Percentiles rank a stretch among this genome's conserved stretches.
Evolutionary conservation across 805 yeast species (phyloP).

Genomic region (Spathaspora passalidarum): DNA sequence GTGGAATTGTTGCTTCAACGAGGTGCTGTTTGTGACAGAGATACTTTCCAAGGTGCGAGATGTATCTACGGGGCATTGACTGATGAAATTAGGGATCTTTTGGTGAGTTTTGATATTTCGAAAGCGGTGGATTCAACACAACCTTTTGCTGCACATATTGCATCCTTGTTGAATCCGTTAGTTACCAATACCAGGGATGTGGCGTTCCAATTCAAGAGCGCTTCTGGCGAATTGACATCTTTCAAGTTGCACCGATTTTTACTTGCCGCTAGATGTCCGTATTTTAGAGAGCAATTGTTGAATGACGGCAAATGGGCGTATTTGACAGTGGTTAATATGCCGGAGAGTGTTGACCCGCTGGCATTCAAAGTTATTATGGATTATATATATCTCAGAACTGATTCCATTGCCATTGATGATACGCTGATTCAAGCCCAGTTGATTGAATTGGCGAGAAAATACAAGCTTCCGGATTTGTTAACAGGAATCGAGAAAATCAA

Average conservation of each 20-base stretch:
- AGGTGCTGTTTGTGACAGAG: constrained; percentile 79
- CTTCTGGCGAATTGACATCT: constrained; percentile 7
- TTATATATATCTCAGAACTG: constrained; percentile 32
- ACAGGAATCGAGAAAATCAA: constrained; percentile 28
- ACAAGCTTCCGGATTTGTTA: constrained; percentile 34
- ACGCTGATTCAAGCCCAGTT: constrained; percentile 16
- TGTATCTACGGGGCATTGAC: constrained; percentile 78
- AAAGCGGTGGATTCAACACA: constrained; percentile 64
- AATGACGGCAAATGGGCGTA: constrained; percentile 17
- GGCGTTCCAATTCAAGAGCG: constrained; percentile 19
- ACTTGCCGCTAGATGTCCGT: constrained; percentile 33
- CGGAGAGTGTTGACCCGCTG: constrained; percentile 13
- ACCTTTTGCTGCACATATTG: constrained; percentile 71
- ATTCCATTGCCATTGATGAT: constrained; percentile 22
- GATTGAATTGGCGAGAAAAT: constrained; percentile 26
- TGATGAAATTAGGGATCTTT: constrained; percentile 57
- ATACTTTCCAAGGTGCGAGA: constrained; percentile 74
- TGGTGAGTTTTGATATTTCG: constrained; percentile 61
- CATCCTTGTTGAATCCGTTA: constrained; percentile 40
- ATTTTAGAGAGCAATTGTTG: constrained; percentile 19
- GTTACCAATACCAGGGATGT: constrained; percentile 32
- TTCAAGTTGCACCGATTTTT: constrained; percentile 27
- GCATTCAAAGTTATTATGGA: constrained; percentile 24
- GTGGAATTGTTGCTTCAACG: constrained; percentile 56
- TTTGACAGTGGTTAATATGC: constrained; percentile 16